These are phyloP conservation scores for Lichtheimia ramosa DNA, from an alignment of 371 early-diverging fungal genomes.

Conservation along the genomic window DNA sequence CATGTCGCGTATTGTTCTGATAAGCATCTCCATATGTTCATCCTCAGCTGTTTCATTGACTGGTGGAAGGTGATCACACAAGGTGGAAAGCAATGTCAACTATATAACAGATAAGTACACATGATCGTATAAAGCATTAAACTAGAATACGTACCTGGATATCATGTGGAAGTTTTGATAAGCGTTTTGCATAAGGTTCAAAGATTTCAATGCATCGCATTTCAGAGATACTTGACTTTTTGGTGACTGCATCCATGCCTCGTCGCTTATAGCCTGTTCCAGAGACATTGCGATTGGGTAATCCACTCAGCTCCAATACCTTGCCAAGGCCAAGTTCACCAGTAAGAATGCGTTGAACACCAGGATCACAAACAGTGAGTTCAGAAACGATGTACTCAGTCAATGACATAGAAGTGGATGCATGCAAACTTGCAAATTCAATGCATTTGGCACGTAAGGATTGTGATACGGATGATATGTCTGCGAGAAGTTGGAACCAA, in stretches of 20 bases:
- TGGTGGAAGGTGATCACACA: slow-evolving; percentile 24
- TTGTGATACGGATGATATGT: slow-evolving; percentile 29
- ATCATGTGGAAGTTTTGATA: slow-evolving; percentile 11
- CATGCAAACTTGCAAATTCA: slow-evolving; percentile 50
- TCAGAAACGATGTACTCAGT: slow-evolving; percentile 54
- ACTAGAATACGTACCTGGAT: slow-evolving; percentile 8
- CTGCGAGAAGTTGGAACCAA: slow-evolving; percentile 50
- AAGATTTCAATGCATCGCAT: slow-evolving; percentile 48
- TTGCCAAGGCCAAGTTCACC: slow-evolving; percentile 48
- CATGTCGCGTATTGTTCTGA: slow-evolving; percentile 18
- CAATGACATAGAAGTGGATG: slow-evolving; percentile 53
- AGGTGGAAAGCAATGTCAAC: slow-evolving; percentile 19
- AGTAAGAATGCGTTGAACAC: slow-evolving; percentile 14
- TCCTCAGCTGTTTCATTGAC: background rate
- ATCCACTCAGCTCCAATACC: slow-evolving; percentile 46
- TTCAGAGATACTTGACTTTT: slow-evolving; percentile 41
- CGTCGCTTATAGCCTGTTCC: slow-evolving; percentile 39
- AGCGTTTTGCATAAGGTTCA: slow-evolving; percentile 20
- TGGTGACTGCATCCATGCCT: slow-evolving; percentile 55
- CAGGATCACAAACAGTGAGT: slow-evolving; percentile 9
- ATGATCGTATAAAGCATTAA: background rate
- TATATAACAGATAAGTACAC: background rate
- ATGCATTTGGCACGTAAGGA: slow-evolving; percentile 26
- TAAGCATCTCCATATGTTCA: slow-evolving; percentile 17
- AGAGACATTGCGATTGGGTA: slow-evolving; percentile 13